Base-by-base conservation (phyloP, 345 rosid genomes). In the Eucalyptus fibrosa region DNA sequence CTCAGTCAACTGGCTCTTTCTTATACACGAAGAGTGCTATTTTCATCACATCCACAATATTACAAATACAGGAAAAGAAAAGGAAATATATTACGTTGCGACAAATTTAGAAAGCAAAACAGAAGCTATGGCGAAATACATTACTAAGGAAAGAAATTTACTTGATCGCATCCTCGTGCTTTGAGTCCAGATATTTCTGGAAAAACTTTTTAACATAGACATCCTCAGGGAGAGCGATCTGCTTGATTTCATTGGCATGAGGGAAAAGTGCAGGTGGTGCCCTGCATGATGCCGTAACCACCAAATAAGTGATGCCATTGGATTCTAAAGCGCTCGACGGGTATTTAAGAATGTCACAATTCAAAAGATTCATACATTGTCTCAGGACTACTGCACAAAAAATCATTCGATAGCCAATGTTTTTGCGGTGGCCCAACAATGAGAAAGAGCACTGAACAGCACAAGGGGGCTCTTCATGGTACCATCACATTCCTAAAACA, bases 181-280 rank as follows among this genome's bases (percentile, higher is more conserved):
- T 93, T 3, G 98, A 92, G 59, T 89, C 94, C 1, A 96, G 97
- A 92, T 95, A 92, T 92, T 89, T 95, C 90, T 90, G 86, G 65
- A 93, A 94, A 94, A 98, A 97, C 91, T 92, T 96, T 67, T 94
- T 93, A 86, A 94, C 90, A 55, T 96, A 98, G 85, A 94, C 90
- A 93, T 97, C 99, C 90, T 98, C 99, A 3, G 97, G 99, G 53
- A 97, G 97, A 90, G 87, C 89, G 89, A 98, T 96, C 91, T 87
- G 94, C 93, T 95, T 85, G 77, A 97, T 88, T 91, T 97, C 99
- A 90, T 92, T 89, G 12, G 93, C 67, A 19, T 95, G 94, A 91
- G 98, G 98, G 90, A 97, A 97, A 6, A 93, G 94, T 32, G 98
- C 96, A 67, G 99, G 98, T 1, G 99, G 97, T 89, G 95, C 96